A percentile compares a stretch with the other conserved stretches of the same genome.
Evolutionary conservation across 441 rosid species (phyloP).

Genomic region (Pelargonium exstipulatum): DNA sequence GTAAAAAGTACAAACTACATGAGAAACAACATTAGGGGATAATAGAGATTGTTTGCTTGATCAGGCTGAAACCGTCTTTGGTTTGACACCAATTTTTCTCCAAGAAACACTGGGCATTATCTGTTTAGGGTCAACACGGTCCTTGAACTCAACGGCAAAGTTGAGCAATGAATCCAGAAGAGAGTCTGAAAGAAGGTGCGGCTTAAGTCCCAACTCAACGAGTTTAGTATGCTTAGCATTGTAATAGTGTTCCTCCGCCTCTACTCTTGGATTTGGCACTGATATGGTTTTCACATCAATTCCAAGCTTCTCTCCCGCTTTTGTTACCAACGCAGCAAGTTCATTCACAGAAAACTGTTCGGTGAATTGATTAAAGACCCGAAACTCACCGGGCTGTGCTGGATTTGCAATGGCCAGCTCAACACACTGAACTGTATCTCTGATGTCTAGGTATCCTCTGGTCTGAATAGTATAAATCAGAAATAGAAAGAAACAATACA

Average conservation of each 20-base stretch:
- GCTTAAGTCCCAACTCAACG: slow-evolving; percentile 80
- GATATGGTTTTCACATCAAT: slow-evolving; percentile 58
- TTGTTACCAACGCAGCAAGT: slow-evolving; percentile 75
- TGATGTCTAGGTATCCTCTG: slow-evolving; percentile 92
- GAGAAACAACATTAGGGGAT: background rate
- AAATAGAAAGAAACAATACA: background rate
- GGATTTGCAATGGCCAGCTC: slow-evolving; percentile 91
- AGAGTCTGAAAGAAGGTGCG: slow-evolving; percentile 80
- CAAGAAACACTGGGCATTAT: slow-evolving; percentile 93
- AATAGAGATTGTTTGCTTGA: background rate
- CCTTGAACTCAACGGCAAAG: slow-evolving; percentile 64
- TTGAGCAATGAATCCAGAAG: slow-evolving; percentile 88
- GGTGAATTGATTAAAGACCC: slow-evolving; percentile 89
- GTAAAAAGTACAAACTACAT: background rate
- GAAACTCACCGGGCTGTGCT: slow-evolving; percentile 72
- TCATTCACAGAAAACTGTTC: slow-evolving; percentile 91
- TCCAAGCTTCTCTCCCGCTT: slow-evolving; percentile 78
- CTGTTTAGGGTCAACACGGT: slow-evolving; percentile 74
- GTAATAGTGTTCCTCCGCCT: slow-evolving; percentile 97
- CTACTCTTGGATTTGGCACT: slow-evolving; percentile 91
- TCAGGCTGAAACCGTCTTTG: slow-evolving; percentile 55
- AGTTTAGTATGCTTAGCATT: slow-evolving; percentile 93
- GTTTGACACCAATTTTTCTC: slow-evolving; percentile 74
- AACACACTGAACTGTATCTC: slow-evolving; percentile 94
- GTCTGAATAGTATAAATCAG: slow-evolving; percentile 42